These are phyloP conservation scores for Neurospora sp. DNA, from an alignment of 495 filamentous ascomycete species.

Conservation along the genomic window DNA sequence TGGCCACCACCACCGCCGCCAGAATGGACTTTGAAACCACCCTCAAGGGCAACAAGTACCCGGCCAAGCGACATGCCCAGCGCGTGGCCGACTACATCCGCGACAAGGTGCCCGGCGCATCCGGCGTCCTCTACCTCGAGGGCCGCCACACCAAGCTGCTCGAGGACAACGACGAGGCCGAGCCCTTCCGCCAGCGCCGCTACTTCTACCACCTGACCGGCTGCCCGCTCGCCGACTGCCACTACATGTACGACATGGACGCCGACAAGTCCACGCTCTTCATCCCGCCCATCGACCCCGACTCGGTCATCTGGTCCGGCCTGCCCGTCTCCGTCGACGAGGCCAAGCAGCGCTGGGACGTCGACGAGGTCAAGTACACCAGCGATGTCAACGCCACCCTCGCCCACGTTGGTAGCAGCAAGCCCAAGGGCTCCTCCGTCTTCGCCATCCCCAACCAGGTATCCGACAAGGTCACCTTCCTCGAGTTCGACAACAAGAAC, in stretches of 20 bases:
- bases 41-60: constrained; percentile 75
- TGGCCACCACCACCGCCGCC: not conserved
- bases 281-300: constrained; percentile 80
- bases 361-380: constrained; percentile 64
- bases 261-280: constrained; percentile 70
- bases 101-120: constrained; percentile 45
- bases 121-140: constrained; percentile 76
- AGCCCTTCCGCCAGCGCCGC: constrained; percentile 78
- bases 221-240: constrained; percentile 71
- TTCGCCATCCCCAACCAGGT: constrained; percentile 66
- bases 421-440: constrained; percentile 37
- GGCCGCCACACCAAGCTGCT: constrained; percentile 64
- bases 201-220: constrained; percentile 94
- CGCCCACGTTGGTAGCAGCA: constrained; percentile 31
- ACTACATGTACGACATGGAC: constrained; percentile 69
- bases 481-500: constrained; percentile 53
- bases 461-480: constrained; percentile 51
- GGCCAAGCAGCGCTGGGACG: constrained; percentile 65
- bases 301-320: constrained; percentile 92
- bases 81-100: constrained; percentile 70
- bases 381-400: constrained; percentile 60
- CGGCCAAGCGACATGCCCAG: constrained; percentile 81
- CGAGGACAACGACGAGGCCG: constrained; percentile 73
- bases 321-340: constrained; percentile 70
- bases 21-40: constrained; percentile 28